Evolutionary conservation across 1,284 basidiomycete genomes (phyloP).

Genomic region (Amylostereum areolatum): DNA sequence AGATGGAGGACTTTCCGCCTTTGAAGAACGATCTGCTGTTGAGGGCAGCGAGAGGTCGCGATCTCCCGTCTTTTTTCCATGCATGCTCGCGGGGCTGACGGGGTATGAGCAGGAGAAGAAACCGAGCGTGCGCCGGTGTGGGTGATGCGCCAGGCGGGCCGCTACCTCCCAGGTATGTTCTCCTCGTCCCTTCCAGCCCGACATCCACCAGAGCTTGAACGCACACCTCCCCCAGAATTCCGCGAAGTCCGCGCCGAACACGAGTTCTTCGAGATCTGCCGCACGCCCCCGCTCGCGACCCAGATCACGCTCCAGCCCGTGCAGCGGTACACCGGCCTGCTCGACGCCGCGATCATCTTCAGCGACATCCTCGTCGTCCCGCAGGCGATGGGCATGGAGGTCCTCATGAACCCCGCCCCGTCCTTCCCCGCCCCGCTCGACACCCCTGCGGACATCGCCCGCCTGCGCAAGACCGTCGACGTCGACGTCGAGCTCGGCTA

Average conservation of each 20-base stretch:
- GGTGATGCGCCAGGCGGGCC: slow-evolving; percentile 98
- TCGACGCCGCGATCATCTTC: slow-evolving; percentile 96
- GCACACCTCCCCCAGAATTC: slow-evolving; percentile 57
- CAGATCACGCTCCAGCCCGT: slow-evolving; percentile 92
- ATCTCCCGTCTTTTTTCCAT: slow-evolving; percentile 1
- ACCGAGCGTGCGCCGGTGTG: slow-evolving; percentile 94
- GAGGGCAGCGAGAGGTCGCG: slow-evolving; percentile 68
- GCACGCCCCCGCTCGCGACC: slow-evolving; percentile 78
- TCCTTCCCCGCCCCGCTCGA: slow-evolving; percentile 80
- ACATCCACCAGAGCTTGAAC: not conserved
- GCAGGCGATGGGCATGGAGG: slow-evolving; percentile 92
- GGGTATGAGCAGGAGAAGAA: slow-evolving; percentile 55
- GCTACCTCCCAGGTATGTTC: slow-evolving; percentile 84
- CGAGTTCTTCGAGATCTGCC: slow-evolving; percentile 92
- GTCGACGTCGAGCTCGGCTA: slow-evolving; percentile 83
- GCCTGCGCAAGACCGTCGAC: slow-evolving; percentile 59
- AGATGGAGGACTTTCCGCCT: slow-evolving; percentile 48
- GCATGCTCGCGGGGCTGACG: not conserved
- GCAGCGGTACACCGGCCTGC: slow-evolving; percentile 72
- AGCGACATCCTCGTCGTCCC: slow-evolving; percentile 95
- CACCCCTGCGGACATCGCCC: slow-evolving; percentile 66
- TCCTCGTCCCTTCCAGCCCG: slow-evolving; percentile 1
- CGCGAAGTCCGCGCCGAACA: slow-evolving; percentile 76
- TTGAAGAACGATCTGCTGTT: slow-evolving; percentile 89
- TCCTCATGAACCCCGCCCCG: slow-evolving; percentile 90